Base-by-base conservation (phyloP, 2,329 filamentous ascomycete species). In the Lecanicillium sp. region DNA sequence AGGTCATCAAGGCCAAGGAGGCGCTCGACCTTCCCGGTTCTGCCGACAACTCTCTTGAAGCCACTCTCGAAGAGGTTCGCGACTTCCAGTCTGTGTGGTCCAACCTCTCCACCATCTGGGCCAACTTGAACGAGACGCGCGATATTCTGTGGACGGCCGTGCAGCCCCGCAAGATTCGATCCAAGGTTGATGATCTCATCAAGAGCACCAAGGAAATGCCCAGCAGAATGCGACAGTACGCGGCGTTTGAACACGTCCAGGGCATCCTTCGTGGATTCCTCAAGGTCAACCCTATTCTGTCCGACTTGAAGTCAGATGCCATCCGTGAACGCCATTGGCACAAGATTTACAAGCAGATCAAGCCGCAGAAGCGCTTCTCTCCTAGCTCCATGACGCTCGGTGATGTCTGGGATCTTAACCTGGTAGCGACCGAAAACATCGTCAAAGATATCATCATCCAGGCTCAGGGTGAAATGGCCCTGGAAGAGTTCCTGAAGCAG, bases 151-250 rank as follows among this genome's bases (percentile, higher is more conserved):
- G 94, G 94, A 94, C 86, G 49, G 95, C 88, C 60, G 87, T 98
- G 2, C 90, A 97, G 62, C 91, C 94, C 8, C 81, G 93, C 54
- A 98, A 97, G 69, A 82, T 98, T 50, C 83, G 93, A 30, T 81
- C 87, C 57, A 87, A 88, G 53, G 84, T 99, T 43, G 91, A 98
- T 61, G 84, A 86, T 40, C 78, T 97, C 45, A 88, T 97, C 65
- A 95, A 95, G 73, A 95, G 95, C 79, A 97, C 90, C 29, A 97
- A 95, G 70, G 91, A 97, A 54, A 97, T 98, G 93, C 93, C 94
- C 0, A 95, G 90, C 67, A 84, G 93, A 51, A 97, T 98, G 91
- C 84, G 94, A 52, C 94, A 98, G 62, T 99, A 99, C 66, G 91
- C 94, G 57, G 94, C 94, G n/a, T 99, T 98, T 63, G 94, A 98